Evolutionary conservation across 345 rosid genomes (phyloP), one percentile per base, ranked within the genome.

Genomic region (Sisymbrium altissimum): DNA sequence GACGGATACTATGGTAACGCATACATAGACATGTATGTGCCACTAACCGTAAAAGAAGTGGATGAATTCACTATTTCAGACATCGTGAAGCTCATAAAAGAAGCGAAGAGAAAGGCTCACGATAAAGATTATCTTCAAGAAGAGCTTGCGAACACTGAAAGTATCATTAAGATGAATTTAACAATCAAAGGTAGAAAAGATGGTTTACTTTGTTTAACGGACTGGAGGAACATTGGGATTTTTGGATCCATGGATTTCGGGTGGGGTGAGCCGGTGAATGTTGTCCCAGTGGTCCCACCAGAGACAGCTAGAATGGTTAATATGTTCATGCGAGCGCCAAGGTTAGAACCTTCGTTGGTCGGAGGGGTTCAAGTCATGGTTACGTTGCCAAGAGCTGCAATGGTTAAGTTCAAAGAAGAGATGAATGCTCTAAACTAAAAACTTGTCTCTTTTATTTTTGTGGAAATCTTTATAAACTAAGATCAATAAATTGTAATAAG

Each of bases 181-280:
- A 38, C 4, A 1, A 15, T 57, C 32, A 10, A 27, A 18, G 61
- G 72, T 5, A 74, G 40, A 48, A 35, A 4, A 15, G 77, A 73
- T 65, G 71, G 77, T 4, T 15, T 65, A 1, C 39, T 57, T 1
- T 57, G 3, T 4, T 66, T 66, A 53, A 74, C 78, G 0, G 67
- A 74, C 18, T 66, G 44, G 73, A 74, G 78, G 6, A 48, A 74
- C 30, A 66, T 57, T 2, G 68, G 73, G 9, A 36, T 66, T 3
- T 74, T 66, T 19, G 72, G 67, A 13, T 66, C 78, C 7, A 66
- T 74, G 78, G 62, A 74, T 36, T 74, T 74, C 15, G 72, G 78
- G 7, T 74, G 72, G 72, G 30, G 57, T 56, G 78, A 74, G 7
- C 78, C 67, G 48, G 67, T 74, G 3, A 66, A 58, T 32, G 12